Base-by-base conservation (phyloP, 495 filamentous ascomycete species). In the Achaetomiella virescens region DNA sequence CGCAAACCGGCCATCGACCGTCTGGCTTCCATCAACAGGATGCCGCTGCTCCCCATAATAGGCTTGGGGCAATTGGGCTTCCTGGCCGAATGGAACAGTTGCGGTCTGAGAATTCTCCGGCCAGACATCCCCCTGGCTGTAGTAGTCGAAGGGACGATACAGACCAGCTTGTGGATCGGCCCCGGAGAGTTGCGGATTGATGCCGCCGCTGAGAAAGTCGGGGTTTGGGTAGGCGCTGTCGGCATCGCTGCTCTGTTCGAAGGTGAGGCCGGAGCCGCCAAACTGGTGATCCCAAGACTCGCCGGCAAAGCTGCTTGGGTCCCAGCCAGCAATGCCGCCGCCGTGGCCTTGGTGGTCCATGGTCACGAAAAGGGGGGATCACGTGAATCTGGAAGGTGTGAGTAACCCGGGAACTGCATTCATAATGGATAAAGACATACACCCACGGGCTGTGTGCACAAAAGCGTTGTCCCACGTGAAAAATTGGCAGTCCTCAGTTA, bases 251-350 rank as follows among this genome's bases (percentile, higher is more conserved):
- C 53, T 40, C 14, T 58, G 48, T 43, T 62, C 57, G 14, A 66
- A 66, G 24, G n/a, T 38, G 12, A 61, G 43, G 14, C 38, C 18
- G 6, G 35, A 20, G 14, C 45, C 41, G 18, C 27, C 35, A 22
- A 62, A 62, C 46, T 64, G 64, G 25, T 67, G 66, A 7, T 61
- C 62, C 66, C 66, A 69, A 15, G 51, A 17, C 14, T 59, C 52
- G 15, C 36, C 21, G 31, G 43, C 18, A 49, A 61, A 66, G 50
- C 24, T 52, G 40, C 35, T 64, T 6, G 64, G 45, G 25, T 65
- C 64, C 66, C 66, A 69, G 33, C 57, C 54, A 21, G 54, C 52
- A 22, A 62, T 54, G 41, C 58, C 57, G 29, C 35, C 51, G 35
- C 43, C 52, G 51, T 66, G 64, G 47, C 38, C 40, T 40, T 62